Percentiles rank a stretch among this genome's conserved stretches.
These are phyloP conservation scores for Pyrus betulifolia DNA, from an alignment of 306 rosid genomes.

Conservation along the genomic window DNA sequence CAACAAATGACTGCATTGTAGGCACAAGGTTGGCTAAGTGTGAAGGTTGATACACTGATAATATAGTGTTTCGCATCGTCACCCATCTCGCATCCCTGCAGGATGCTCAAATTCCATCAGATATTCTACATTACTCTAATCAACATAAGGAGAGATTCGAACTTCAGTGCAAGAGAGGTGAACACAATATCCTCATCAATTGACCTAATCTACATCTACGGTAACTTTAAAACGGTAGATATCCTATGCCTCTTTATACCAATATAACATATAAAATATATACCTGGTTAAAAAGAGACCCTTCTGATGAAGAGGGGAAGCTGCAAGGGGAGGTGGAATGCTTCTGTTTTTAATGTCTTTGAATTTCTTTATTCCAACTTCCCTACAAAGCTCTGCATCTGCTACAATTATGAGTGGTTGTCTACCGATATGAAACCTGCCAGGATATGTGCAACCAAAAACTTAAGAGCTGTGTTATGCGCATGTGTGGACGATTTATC, in stretches of 20 bases:
- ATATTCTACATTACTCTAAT: background rate
- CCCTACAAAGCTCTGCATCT: constrained; percentile 81
- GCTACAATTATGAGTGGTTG: constrained; percentile 80
- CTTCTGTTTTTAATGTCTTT: constrained; percentile 76
- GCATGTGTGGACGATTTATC: no score
- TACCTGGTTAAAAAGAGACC: constrained; percentile 90
- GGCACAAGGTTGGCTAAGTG: constrained; percentile 68
- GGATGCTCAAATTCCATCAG: constrained; percentile 5
- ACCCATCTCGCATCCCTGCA: constrained; percentile 87
- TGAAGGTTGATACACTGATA: constrained; percentile 78
- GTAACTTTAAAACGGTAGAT: no score
- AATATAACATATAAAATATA: background rate
- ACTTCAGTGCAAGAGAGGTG: background rate
- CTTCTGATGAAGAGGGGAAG: constrained; percentile 86
- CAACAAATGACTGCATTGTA: constrained; percentile 71
- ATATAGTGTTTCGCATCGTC: constrained; percentile 68
- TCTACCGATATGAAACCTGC: constrained; percentile 94
- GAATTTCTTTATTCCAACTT: constrained; percentile 74
- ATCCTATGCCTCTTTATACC: no score
- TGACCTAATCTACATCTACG: background rate
- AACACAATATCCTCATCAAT: background rate
- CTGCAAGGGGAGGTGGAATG: constrained; percentile 83
- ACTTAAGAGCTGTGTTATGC: background rate
- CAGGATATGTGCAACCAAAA: background rate
- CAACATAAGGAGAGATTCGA: background rate